Evolutionary conservation across 352 stramenopile genomes (phyloP).

Genomic region (Phytophthora macrochlamydospora): DNA sequence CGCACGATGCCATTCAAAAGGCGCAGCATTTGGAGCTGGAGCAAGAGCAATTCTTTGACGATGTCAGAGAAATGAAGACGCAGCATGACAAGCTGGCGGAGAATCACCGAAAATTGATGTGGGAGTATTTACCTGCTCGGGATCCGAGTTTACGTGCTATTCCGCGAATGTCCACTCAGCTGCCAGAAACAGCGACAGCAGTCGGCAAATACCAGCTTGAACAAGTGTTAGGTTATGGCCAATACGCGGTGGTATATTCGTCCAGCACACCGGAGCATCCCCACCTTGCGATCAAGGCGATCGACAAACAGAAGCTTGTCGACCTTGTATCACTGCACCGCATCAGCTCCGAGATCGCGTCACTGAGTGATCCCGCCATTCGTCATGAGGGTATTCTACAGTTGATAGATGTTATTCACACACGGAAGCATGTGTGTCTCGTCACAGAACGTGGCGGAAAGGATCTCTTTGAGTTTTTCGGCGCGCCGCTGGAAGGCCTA

Average conservation of each 20-base stretch:
- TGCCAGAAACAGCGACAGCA: slow-evolving; percentile 54
- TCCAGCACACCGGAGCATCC: slow-evolving; percentile 27
- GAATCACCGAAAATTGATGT: slow-evolving; percentile 71
- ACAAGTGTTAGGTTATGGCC: slow-evolving; percentile 79
- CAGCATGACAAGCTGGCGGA: slow-evolving; percentile 71
- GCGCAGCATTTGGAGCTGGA: slow-evolving; percentile 86
- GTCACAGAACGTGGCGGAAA: slow-evolving; percentile 82
- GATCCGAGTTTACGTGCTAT: slow-evolving; percentile 66
- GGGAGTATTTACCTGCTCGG: slow-evolving; percentile 70
- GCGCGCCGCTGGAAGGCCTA: slow-evolving; percentile 47
- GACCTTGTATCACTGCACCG: slow-evolving; percentile 76
- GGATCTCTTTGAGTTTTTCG: slow-evolving; percentile 88
- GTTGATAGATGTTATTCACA: slow-evolving; percentile 82
- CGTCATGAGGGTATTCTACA: slow-evolving; percentile 70
- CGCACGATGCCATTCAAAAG: slow-evolving; percentile 54
- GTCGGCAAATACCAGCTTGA: slow-evolving; percentile 78
- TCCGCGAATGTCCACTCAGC: slow-evolving; percentile 40
- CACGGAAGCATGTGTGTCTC: slow-evolving; percentile 77
- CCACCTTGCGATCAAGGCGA: slow-evolving; percentile 79
- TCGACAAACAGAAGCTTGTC: slow-evolving; percentile 84
- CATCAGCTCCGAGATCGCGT: slow-evolving; percentile 82
- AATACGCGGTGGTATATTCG: slow-evolving; percentile 83
- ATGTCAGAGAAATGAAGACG: slow-evolving; percentile 74
- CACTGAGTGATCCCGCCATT: slow-evolving; percentile 62
- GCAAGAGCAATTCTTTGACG: slow-evolving; percentile 82